Conservation (phyloP, 2,329 filamentous ascomycete species). For the Fusarium goolgardi region DNA sequence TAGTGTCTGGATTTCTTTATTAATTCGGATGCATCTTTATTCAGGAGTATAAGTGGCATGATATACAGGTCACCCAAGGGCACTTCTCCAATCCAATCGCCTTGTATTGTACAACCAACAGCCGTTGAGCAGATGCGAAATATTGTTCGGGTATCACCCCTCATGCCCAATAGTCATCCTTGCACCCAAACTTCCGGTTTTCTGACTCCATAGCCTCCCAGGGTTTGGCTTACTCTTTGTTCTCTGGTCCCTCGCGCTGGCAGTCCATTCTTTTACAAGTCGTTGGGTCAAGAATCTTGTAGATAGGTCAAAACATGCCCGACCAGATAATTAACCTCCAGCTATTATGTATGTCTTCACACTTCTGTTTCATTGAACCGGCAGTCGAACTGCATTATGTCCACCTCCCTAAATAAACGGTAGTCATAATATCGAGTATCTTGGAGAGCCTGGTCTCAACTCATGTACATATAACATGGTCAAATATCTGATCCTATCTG, state of each 20-base stretch:
- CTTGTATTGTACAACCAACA: neutral
- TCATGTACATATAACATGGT: no score
- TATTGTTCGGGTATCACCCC: neutral
- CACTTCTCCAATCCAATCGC: neutral
- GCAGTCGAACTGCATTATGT: neutral
- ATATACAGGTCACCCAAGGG: neutral
- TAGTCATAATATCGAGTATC: no score
- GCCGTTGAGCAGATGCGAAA: neutral
- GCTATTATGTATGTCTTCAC: neutral
- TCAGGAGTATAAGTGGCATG: neutral
- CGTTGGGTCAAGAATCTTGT: neutral
- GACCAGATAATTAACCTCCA: neutral
- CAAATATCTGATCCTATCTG: no score
- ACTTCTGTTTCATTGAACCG: neutral
- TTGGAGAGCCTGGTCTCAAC: no score
- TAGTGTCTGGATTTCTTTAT: no score
- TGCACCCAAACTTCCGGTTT: no score
- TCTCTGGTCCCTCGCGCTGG: fast-evolving
- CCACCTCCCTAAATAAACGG: no score
- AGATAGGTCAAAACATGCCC: neutral
- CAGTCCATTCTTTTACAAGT: neutral
- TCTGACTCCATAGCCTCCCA: neutral
- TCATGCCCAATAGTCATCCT: no score
- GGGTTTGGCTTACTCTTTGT: neutral
- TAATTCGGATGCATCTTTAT: neutral